Evolutionary conservation across 2,329 filamentous ascomycete species (phyloP), one percentile per base, ranked within the genome.

Genomic region (Chrysoporthe puriensis): DNA sequence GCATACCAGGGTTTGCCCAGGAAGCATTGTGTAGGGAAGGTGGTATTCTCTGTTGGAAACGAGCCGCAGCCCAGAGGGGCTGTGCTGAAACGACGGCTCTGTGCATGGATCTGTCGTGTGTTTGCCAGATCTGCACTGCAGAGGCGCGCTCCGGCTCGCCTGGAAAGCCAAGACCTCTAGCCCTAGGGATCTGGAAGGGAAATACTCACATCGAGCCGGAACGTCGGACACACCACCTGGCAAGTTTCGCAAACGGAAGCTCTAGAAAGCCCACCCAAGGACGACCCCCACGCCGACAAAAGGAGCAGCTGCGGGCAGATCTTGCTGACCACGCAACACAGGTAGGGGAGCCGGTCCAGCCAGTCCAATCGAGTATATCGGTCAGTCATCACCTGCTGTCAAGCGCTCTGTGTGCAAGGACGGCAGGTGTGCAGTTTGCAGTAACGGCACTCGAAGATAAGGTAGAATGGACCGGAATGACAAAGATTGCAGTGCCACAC

Each of bases 381-480:
- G 21, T n/a, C 9, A 43, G 21, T n/a, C 9, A 43, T 9, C 42
- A 18, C 14, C 26, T 13, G 7, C 26, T 13, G 7, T 72, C 66
- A 83, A 72, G 77, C 79, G 68, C 76, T 81, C 69, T 85, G 80
- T 59, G 83, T 82, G 75, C 89, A 91, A 36, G 82, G 78, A 63
- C 87, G 82, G 76, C 89, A 91, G 42, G 86, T 83, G 78, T 90
- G 88, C 62, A 90, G 79, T 76, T 88, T 88, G 84, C 89, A 91
- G 76, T 89, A 90, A 70, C 84, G 82, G 79, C 89, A 91, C 77
- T 91, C 87, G 71, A 86, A 91, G 73, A 91, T 91, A 78, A 85
- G 85, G 86, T 88, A 90, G 77, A 88, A 85, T 63, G 88, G 88
- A 1, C 88, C 88, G 2, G 85, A 86, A 69, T 87, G 84, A 75